These are phyloP conservation scores for Sonneratia alba DNA, from an alignment of 345 rosid species.

Conservation along the genomic window DNA sequence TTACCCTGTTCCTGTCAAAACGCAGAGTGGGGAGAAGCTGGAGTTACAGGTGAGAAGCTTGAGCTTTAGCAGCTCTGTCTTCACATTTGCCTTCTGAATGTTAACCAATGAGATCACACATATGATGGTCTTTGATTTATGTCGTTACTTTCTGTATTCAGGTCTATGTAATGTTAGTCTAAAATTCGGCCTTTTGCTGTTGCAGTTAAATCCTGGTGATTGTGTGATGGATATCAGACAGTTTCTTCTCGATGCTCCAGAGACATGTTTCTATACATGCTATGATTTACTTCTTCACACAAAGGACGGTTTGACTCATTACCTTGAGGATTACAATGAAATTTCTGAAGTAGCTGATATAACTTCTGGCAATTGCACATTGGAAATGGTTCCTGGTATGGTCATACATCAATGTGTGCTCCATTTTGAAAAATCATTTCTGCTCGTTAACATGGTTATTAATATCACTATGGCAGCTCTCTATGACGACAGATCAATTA, in stretches of 20 bases:
- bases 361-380: constrained; percentile 68
- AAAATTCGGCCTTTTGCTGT: background rate
- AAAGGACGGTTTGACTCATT: constrained; percentile 76
- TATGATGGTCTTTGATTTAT: background rate
- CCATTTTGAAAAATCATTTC: constrained; percentile 2
- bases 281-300: constrained; percentile 70
- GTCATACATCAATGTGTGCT: constrained; percentile 9
- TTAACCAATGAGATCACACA: too few relatives aligned
- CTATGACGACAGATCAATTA: constrained; percentile 88
- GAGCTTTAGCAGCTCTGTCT: background rate
- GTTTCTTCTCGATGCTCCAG: constrained; percentile 97
- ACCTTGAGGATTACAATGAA: constrained; percentile 88
- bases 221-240: constrained; percentile 96
- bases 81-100: too few relatives aligned
- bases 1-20: constrained; percentile 76
- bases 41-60: constrained; percentile 71
- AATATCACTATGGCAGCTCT: constrained; percentile 39
- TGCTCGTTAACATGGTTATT: constrained; percentile 18
- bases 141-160: background rate
- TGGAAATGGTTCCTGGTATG: constrained; percentile 98
- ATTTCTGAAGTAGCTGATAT: constrained; percentile 95
- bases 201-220: constrained; percentile 96
- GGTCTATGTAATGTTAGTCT: background rate
- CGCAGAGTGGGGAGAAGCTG: constrained; percentile 75
- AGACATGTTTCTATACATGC: constrained; percentile 89